A percentile compares a stretch with the other conserved stretches of the same genome.
These are phyloP conservation scores for Cavenderia fasciculata DNA, from an alignment of 78 protist genomes.

Conservation along the genomic window DNA sequence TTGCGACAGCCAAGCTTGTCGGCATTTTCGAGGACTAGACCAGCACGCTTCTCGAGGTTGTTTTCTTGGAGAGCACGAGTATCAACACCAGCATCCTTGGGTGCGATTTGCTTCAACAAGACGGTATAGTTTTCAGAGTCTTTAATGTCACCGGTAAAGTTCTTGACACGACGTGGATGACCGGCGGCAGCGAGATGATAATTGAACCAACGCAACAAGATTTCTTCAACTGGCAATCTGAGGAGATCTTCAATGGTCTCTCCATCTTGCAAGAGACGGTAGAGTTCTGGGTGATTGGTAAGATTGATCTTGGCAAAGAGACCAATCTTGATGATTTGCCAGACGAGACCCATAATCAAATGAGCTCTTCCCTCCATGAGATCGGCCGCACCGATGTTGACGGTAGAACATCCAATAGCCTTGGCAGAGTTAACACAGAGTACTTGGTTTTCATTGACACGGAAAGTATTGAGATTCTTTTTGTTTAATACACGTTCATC, in stretches of 20 bases:
- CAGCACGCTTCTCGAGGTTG: conserved; percentile 88
- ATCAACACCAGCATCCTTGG: conserved; percentile 68
- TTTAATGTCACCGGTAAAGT: conserved; percentile 91
- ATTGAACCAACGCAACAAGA: conserved; percentile 97
- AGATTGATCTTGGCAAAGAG: conserved; percentile 90
- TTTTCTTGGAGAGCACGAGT: conserved; percentile 67
- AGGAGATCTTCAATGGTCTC: conserved; percentile 92
- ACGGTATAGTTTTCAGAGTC: conserved; percentile 89
- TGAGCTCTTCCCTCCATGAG: conserved; percentile 86
- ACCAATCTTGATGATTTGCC: conserved; percentile 97
- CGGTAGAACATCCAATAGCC: conserved; percentile 93
- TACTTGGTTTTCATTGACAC: conserved; percentile 86
- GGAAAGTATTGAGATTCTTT: conserved; percentile 80
- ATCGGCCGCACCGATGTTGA: conserved; percentile 92
- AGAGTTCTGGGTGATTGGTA: conserved; percentile 91
- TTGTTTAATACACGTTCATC: conserved; percentile 96
- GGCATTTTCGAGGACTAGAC: conserved; percentile 87
- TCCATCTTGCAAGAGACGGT: conserved; percentile 92
- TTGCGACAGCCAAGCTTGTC: conserved; percentile 89
- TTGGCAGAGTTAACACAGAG: conserved; percentile 92
- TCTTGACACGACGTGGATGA: conserved; percentile 84
- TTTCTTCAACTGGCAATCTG: conserved; percentile 91
- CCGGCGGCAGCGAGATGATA: conserved; percentile 93
- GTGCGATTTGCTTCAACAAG: conserved; percentile 92
- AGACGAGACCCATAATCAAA: conserved; percentile 94